These are phyloP conservation scores for Amanita subjunquillea DNA, from an alignment of 768 basidiomycete species.

Conservation along the genomic window DNA sequence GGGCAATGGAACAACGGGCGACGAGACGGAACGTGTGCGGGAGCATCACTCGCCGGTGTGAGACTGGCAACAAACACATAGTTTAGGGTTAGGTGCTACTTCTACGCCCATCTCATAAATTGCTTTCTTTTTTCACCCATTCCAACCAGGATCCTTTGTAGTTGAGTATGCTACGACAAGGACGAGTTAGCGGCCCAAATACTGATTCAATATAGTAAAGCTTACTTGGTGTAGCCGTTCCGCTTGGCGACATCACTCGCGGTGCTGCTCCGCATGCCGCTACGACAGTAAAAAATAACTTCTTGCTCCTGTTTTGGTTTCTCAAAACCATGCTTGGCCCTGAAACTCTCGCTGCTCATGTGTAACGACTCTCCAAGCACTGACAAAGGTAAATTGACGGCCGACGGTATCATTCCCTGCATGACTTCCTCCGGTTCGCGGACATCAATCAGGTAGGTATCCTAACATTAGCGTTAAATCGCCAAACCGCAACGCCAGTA, in stretches of 20 bases:
- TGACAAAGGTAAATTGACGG: slow-evolving; percentile 83
- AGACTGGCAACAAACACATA: slow-evolving; percentile 4
- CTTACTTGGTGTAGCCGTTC: slow-evolving; percentile 76
- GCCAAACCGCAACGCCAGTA: slow-evolving; percentile 6
- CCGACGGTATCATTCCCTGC: slow-evolving; percentile 87
- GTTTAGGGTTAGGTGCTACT: slow-evolving; percentile 17
- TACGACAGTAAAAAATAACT: slow-evolving; percentile 84
- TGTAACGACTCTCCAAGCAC: slow-evolving; percentile 60
- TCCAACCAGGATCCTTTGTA: slow-evolving; percentile 87
- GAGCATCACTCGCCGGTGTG: slow-evolving; percentile 12
- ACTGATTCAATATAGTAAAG: slow-evolving; percentile 1
- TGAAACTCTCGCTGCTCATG: slow-evolving; percentile 44
- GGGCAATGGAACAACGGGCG: slow-evolving; percentile 14
- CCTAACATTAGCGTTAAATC: slow-evolving; percentile 25
- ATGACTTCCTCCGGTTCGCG: slow-evolving; percentile 87
- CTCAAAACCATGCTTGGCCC: slow-evolving; percentile 56
- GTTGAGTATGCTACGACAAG: slow-evolving; percentile 42
- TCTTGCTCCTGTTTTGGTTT: slow-evolving; percentile 66
- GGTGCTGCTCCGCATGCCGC: slow-evolving; percentile 72
- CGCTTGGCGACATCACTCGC: slow-evolving; percentile 77
- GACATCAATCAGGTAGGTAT: slow-evolving; percentile 77
- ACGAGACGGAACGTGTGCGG: slow-evolving; percentile 17
- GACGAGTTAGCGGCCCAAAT: not conserved
- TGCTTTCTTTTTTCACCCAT: slow-evolving; percentile 54
- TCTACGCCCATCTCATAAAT: slow-evolving; percentile 6